Percentiles rank a stretch among this genome's conserved stretches.
Evolutionary conservation across 371 early-diverging fungal genomes (phyloP).

Genomic region (Smittium mucronatum): DNA sequence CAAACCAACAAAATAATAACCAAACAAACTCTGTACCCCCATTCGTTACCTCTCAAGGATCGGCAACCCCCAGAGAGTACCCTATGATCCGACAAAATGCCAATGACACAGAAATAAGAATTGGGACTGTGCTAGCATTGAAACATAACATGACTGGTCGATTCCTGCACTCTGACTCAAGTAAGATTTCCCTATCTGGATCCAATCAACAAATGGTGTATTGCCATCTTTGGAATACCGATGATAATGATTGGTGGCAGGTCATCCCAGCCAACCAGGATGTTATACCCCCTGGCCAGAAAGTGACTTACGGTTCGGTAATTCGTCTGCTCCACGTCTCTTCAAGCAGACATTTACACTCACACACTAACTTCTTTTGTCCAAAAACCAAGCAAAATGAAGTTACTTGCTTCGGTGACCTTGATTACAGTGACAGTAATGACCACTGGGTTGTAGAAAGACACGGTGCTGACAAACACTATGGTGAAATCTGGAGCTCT

Average conservation of each 20-base stretch:
- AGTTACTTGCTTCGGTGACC: conserved; percentile 42
- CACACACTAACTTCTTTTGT: conserved; percentile 38
- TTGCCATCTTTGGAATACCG: conserved; percentile 33
- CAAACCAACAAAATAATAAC: background rate
- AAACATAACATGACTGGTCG: conserved; percentile 45
- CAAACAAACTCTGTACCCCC: background rate
- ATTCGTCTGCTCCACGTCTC: conserved; percentile 40
- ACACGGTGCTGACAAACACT: conserved; percentile 27
- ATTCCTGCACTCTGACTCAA: conserved; percentile 33
- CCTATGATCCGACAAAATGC: conserved; percentile 18
- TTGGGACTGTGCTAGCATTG: conserved; percentile 34
- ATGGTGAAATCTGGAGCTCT: conserved; percentile 36
- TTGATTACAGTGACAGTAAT: conserved; percentile 37
- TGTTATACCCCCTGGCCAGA: conserved; percentile 27
- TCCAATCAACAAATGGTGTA: conserved; percentile 42
- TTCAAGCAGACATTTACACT: conserved; percentile 41
- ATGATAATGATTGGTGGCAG: conserved; percentile 35
- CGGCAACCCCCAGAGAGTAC: conserved; percentile 25
- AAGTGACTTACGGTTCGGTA: conserved; percentile 38
- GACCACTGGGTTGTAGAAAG: conserved; percentile 46
- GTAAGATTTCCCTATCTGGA: conserved; percentile 31
- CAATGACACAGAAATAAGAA: conserved; percentile 21
- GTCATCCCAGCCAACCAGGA: conserved; percentile 38
- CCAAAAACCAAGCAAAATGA: conserved; percentile 46
- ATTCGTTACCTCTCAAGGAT: conserved; percentile 17